phyloP scores from a whole-genome alignment of 306 rosid genomes.

The Leucaena leucocephala region DNA sequence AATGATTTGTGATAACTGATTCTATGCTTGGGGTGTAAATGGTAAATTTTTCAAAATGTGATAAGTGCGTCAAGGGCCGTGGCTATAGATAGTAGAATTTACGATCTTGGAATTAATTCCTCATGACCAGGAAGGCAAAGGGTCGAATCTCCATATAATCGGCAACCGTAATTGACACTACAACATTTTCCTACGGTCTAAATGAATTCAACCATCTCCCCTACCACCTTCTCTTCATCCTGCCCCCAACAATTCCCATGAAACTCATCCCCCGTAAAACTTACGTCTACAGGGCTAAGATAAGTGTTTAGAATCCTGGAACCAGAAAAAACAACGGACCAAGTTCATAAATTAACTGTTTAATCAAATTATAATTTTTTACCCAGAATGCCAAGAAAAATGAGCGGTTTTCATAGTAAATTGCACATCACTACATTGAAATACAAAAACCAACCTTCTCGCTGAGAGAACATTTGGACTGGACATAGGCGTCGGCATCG shows the following conservation, averaged over 20 bases:
- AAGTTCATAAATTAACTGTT: not conserved
- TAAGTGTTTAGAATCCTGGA: not conserved
- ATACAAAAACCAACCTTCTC: conserved; percentile 63
- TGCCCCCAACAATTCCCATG: not conserved
- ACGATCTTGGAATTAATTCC: not conserved
- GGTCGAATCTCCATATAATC: conserved; percentile 8
- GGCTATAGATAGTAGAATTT: not conserved
- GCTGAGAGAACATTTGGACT: conserved; percentile 79
- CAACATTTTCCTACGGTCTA: not conserved
- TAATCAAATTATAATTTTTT: not conserved
- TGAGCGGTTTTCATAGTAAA: not conserved
- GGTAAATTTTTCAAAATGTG: not conserved
- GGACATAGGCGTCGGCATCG: conserved; percentile 76
- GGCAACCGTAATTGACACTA: not conserved
- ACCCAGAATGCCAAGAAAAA: conserved; percentile 1
- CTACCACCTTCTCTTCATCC: not conserved
- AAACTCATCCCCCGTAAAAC: not conserved
- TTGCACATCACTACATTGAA: not conserved
- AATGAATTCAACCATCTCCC: not conserved
- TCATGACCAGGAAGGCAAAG: not conserved
- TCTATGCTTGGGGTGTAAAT: not conserved
- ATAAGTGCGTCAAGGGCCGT: not conserved
- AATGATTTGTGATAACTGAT: conserved; percentile 5
- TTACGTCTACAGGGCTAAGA: conserved; percentile 2
- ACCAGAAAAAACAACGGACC: not conserved